Evolutionary conservation across 106 monocot species (phyloP).

Genomic region (Allium fistulosum): DNA sequence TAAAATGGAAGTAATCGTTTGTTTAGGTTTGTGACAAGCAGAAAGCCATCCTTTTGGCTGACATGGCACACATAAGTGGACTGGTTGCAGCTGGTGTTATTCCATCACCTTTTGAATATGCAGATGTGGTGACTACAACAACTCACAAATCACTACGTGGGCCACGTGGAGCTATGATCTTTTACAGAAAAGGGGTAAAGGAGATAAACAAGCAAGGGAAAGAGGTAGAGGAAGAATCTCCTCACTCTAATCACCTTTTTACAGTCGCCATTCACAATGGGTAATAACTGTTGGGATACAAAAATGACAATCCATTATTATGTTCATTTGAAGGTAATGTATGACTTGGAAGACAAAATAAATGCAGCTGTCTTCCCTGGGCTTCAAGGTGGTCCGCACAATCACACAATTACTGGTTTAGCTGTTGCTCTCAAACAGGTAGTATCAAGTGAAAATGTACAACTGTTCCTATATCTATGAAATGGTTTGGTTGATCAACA

Average conservation of each 20-base stretch:
- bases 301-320: not conserved
- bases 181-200: conserved; percentile 89
- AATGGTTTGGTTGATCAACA: too few relatives aligned
- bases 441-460: not conserved
- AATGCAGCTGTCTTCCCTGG: conserved; percentile 99
- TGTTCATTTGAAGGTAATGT: conserved; percentile 50
- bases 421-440: conserved; percentile 99
- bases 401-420: conserved; percentile 95
- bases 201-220: conserved; percentile 87
- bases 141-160: conserved; percentile 99
- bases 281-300: not conserved
- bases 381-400: conserved; percentile 98
- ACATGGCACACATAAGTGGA: conserved; percentile 99
- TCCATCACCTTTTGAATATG: conserved; percentile 96
- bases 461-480: not conserved
- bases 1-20: not conserved
- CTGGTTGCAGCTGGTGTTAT: conserved; percentile 96
- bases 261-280: not conserved
- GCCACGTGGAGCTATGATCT: conserved; percentile 99
- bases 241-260: not conserved
- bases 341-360: conserved; percentile 92
- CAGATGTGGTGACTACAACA: conserved; percentile 94
- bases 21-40: conserved; percentile 91
- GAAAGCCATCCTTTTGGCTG: conserved; percentile 92
- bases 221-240: conserved; percentile 36